These are phyloP conservation scores for Apiospora kogelbergensis DNA, from an alignment of 2,329 filamentous ascomycete species.

Conservation along the genomic window DNA sequence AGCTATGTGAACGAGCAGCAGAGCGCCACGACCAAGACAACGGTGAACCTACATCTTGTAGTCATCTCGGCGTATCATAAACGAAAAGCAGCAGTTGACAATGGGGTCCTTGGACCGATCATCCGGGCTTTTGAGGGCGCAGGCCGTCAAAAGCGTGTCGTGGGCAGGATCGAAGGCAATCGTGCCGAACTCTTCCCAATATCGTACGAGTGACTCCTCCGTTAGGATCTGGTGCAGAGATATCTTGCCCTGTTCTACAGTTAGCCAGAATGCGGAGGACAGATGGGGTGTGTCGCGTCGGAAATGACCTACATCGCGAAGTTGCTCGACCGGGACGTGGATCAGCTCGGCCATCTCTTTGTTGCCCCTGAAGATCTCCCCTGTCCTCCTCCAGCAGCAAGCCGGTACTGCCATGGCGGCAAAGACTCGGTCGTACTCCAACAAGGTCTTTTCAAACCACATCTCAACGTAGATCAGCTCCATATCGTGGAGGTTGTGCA, in stretches of 20 bases:
- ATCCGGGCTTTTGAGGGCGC: slow-evolving; percentile 81
- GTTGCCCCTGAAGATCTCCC: slow-evolving; percentile 95
- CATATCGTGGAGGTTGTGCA: slow-evolving; percentile 88
- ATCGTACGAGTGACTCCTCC: slow-evolving; percentile 91
- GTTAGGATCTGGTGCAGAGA: slow-evolving; percentile 94
- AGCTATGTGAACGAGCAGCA: slow-evolving; percentile 30
- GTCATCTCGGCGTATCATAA: slow-evolving; percentile 91
- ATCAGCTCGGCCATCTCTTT: slow-evolving; percentile 99
- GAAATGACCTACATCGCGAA: slow-evolving; percentile 74
- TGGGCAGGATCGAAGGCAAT: slow-evolving; percentile 95
- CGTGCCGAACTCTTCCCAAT: slow-evolving; percentile 98
- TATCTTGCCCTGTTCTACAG: slow-evolving; percentile 73
- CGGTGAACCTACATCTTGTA: slow-evolving; percentile 80
- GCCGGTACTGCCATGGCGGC: slow-evolving; percentile 98
- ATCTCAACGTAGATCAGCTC: slow-evolving; percentile 95
- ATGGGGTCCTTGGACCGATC: slow-evolving; percentile 67
- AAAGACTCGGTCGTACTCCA: slow-evolving; percentile 98
- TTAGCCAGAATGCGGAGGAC: slow-evolving; percentile 2
- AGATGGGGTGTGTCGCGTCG: background rate
- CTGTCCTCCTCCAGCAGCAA: slow-evolving; percentile 94
- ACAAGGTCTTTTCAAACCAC: slow-evolving; percentile 96
- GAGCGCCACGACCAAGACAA: background rate
- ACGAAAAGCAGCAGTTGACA: slow-evolving; percentile 94
- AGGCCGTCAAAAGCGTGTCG: slow-evolving; percentile 93
- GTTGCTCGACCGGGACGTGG: slow-evolving; percentile 82